Evolutionary conservation across 2,329 filamentous ascomycete genomes (phyloP).

Genomic region (Truncatella angustata): DNA sequence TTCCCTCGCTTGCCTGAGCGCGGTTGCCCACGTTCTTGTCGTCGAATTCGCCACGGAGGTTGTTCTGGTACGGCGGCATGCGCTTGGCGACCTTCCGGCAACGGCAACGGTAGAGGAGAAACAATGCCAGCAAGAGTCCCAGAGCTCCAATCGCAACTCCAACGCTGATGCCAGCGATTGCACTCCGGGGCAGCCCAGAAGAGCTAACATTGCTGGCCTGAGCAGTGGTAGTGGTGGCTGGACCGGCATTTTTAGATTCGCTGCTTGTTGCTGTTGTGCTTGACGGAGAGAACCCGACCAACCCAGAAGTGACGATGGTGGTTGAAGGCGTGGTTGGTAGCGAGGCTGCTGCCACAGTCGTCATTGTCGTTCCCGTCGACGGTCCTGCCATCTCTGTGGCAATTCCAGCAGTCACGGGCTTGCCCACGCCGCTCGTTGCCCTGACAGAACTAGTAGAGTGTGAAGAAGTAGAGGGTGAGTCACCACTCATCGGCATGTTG

Average conservation of each 20-base stretch:
- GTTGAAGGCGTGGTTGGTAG: neutral
- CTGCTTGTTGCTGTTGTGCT: too few species aligned
- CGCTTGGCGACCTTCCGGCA: slow-evolving; percentile 10
- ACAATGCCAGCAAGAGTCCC: slow-evolving; percentile 15
- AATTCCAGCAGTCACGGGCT: neutral
- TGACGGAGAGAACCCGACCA: too few species aligned
- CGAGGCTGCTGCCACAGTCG: neutral
- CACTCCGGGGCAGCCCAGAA: neutral
- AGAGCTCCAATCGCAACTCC: slow-evolving; percentile 15
- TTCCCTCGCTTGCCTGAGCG: slow-evolving; percentile 4
- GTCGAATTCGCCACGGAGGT: slow-evolving; percentile 6
- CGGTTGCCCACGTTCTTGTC: slow-evolving; percentile 12
- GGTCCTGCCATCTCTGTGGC: too few species aligned
- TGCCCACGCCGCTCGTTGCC: neutral
- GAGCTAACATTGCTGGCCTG: slow-evolving; percentile 1
- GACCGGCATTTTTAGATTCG: too few species aligned
- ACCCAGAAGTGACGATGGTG: neutral
- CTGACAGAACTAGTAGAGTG: neutral
- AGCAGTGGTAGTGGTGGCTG: slow-evolving; percentile 5
- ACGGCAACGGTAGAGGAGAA: slow-evolving; percentile 22
- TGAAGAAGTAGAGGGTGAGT: neutral
- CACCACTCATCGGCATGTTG: neutral
- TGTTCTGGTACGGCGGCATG: slow-evolving; percentile 14
- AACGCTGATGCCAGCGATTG: slow-evolving; percentile 19
- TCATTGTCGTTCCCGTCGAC: neutral